Evolutionary conservation across 179 eudicot genomes (phyloP).

Genomic region (Nepenthes alata): DNA sequence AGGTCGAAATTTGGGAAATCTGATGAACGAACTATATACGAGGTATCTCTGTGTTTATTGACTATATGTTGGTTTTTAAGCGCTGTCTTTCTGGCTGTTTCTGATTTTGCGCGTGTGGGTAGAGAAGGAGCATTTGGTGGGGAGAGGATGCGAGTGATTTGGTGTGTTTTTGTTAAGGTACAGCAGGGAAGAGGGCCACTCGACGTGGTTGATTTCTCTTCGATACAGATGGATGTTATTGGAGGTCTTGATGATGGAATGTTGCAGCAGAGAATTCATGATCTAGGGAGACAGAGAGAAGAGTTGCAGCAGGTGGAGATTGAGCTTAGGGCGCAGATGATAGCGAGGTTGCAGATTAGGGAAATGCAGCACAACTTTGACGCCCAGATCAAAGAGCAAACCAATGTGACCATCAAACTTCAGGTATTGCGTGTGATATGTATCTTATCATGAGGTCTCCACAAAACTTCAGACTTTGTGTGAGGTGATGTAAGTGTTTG

Average conservation of each 20-base stretch:
- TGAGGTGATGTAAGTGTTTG: conserved; percentile 1
- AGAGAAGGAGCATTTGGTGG: not conserved
- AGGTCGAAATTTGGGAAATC: conserved; percentile 64
- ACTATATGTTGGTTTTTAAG: not conserved
- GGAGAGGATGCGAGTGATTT: conserved; percentile 11
- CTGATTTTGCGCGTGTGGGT: not conserved
- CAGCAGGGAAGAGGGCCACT: conserved; percentile 60
- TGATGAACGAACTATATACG: conserved; percentile 71
- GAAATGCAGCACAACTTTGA: conserved; percentile 58
- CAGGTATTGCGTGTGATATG: conserved; percentile 32
- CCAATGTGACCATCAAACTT: conserved; percentile 39
- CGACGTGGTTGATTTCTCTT: conserved; percentile 56
- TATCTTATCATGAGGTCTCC: too few species aligned
- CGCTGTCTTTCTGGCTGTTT: not conserved
- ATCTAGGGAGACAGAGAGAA: conserved; percentile 51
- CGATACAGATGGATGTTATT: conserved; percentile 48
- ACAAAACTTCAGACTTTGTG: not conserved
- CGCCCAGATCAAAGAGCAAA: conserved; percentile 56
- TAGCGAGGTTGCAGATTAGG: conserved; percentile 54
- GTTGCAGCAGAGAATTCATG: conserved; percentile 63
- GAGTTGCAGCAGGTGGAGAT: conserved; percentile 75
- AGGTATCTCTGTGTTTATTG: conserved; percentile 42
- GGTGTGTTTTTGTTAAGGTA: conserved; percentile 39
- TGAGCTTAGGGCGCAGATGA: conserved; percentile 65
- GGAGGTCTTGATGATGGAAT: conserved; percentile 31